Conservation (phyloP, 2,329 filamentous ascomycete species). For the Atkinsonella hypoxylon region DNA sequence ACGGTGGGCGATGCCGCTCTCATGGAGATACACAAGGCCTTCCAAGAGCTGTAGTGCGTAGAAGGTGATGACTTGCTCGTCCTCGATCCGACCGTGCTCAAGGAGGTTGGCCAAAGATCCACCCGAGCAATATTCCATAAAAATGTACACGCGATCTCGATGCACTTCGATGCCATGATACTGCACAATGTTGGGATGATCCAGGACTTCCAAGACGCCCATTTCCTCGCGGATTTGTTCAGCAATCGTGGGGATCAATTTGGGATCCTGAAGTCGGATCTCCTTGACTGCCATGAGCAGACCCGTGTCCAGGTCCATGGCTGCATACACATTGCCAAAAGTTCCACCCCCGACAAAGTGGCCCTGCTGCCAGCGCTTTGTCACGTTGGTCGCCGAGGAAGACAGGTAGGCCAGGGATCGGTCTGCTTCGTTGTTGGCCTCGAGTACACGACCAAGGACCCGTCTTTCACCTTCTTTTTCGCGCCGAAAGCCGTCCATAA, state of each 20-base stretch:
- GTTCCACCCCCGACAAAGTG: conserved; percentile 94
- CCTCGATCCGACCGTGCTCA: conserved; percentile 93
- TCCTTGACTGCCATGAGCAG: conserved; percentile 98
- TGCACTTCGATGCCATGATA: conserved; percentile 98
- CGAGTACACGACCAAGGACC: conserved; percentile 77
- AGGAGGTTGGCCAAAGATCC: conserved; percentile 81
- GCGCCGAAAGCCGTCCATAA: conserved; percentile 67
- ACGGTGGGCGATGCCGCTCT: conserved; percentile 83
- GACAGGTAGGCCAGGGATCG: conserved; percentile 88
- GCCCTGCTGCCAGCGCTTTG: conserved; percentile 96
- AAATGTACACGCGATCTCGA: conserved; percentile 98
- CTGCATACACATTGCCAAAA: conserved; percentile 94
- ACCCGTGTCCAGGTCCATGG: conserved; percentile 92
- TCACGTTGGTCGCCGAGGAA: conserved; percentile 88
- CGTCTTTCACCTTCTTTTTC: conserved; percentile 77
- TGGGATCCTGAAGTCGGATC: conserved; percentile 91
- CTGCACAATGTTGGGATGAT: conserved; percentile 94
- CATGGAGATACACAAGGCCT: conserved; percentile 85
- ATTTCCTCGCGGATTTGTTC: conserved; percentile 94
- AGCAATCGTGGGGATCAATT: conserved; percentile 87
- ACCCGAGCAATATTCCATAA: conserved; percentile 98
- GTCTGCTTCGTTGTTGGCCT: conserved; percentile 92
- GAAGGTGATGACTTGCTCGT: conserved; percentile 95
- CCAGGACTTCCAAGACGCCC: conserved; percentile 86
- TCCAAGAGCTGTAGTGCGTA: conserved; percentile 91